Base-by-base conservation (phyloP, 345 rosid species). In the Aquilaria sinensis region DNA sequence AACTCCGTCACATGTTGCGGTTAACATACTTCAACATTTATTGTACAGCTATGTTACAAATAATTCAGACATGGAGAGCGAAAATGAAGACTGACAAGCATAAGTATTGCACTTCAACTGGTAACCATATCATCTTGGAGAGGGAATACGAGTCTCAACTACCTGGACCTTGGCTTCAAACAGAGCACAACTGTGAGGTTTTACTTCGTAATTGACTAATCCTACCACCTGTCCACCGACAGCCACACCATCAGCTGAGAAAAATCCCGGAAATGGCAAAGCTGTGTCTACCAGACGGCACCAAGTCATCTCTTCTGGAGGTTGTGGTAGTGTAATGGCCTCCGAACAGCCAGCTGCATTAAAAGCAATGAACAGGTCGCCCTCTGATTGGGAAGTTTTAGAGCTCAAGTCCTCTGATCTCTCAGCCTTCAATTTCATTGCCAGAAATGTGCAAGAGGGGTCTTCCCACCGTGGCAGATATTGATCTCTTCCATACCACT, bases 401-500 rank as follows among this genome's bases (percentile, higher is more conserved):
- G 73, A 71, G 67, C 34, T 67, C 49, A 33, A 55, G 51, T 41
- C 69, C 66, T 74, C 80, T 53, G 64, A 66, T 67, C 59, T 23
- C 60, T 81, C 83, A 3, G 75, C 81, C 81, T 77, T 90, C 80
- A 90, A 78, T 23, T 68, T 78, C 81, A 88, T 72, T 60, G 92
- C 92, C 49, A 90, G 74, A 81, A 90, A 88, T 62, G 81, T 85
- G 73, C 82, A 72, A 46, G 78, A 29, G 3, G 81, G 83, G 62
- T 90, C 91, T 47, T 85, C 84, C 99, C 99, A 94, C 14, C 68
- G 80, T 31, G 97, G 97, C 14, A 82, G 76, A 73, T 82, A 80
- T 62, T 65, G 88, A 60, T 85, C 81, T 51, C 70, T 82, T 63
- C 95, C 95, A 60, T 78, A 74, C 97, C 97, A 90, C 57, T 77